Evolutionary conservation across 2,329 filamentous ascomycete species (phyloP), one percentile per base, ranked within the genome.

Genomic region (Microdochium nivale): DNA sequence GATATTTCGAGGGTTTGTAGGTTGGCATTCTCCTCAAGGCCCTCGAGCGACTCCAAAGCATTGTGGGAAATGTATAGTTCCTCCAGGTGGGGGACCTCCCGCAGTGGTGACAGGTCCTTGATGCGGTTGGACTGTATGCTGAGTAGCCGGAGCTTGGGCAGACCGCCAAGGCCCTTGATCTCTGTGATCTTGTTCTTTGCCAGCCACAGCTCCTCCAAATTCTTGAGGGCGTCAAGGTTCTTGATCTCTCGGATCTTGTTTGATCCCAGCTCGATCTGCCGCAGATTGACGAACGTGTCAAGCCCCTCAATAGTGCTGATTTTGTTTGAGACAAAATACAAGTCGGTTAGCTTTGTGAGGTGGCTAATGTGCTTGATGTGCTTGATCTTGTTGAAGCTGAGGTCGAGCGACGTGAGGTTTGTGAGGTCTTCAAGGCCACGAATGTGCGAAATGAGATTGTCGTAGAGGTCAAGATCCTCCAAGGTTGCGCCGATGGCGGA

Each of bases 361-460:
- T 92, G 87, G 53, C 79, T 79, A 58, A 97, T 74, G 62, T 92
- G 84, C 70, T 95, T 96, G 74, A 99, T 95, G 70, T 96, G 91
- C 68, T 96, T 96, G 74, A 99, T 92, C 75, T 97, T 97, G 76
- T 99, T 99, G 80, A 96, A 99, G 68, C 88, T 95, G 49, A 99
- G 77, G 66, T 99, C 94, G 51, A 99, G 81, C 52, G 75, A 86
- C 5, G 80, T 89, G 51, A 99, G 79, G 55, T 87, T 78, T 13
- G 78, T 81, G 52, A 96, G 81, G 47, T 82, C 76, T 51, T 96
- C 90, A 47, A 99, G 78, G 27, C 88, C 88, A 58, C 85, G 84
- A 68, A 96, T 83, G 68, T 95, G 90, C 11, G 84, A 81, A 60
- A 99, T 90, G 19, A 95, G 78, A 69, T 99, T 99, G 71, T 99